Evolutionary conservation across 2,329 filamentous ascomycete genomes (phyloP), one percentile per base, ranked within the genome.

Genomic region (Talaromyces pinophilus): DNA sequence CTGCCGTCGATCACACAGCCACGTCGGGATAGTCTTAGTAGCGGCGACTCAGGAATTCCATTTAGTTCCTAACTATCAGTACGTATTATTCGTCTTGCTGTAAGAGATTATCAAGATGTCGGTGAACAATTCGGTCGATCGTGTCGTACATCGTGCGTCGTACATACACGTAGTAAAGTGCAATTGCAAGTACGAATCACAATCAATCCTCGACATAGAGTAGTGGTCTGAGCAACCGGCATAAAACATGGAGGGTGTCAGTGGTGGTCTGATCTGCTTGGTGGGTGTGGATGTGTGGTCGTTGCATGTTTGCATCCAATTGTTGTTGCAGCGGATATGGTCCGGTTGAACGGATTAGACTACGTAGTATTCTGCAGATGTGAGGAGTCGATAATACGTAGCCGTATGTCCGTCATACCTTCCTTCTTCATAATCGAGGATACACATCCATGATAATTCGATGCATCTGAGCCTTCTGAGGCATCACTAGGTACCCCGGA

Each of bases 191-290:
- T n/a, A 35, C 52, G 52, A 60, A 52, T 52, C 60, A 46, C 44
- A 22, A 30, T 48, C 5, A 22, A 33, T 33, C 40, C 2, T 33
- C 28, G 15, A 44, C 30, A 22, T 54, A 57, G 33, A 22, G 33
- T 57, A 38, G 54, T 57, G 54, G 54, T 57, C 54, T 57, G 33
- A 40, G 54, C 54, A 35, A 25, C 30, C 10, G 11, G 33, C 54
- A 38, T 17, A 57, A 40, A 57, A 57, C 54, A 57, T 57, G 54
- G 54, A 57, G 54, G 54, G 54, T 57, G 54, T 40, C 54, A 57
- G 25, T 57, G 30, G 50, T 57, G 52, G 30, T 40, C 30, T 54
- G 50, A 54, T 57, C 33, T 38, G 33, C 22, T 54, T 3, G n/a
- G 11, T 22, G 54, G 33, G 54, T 57, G 11, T 22, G 54, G 33